Conservation (phyloP, 176 grass and related monocot species). For the Avena sativa region DNA sequence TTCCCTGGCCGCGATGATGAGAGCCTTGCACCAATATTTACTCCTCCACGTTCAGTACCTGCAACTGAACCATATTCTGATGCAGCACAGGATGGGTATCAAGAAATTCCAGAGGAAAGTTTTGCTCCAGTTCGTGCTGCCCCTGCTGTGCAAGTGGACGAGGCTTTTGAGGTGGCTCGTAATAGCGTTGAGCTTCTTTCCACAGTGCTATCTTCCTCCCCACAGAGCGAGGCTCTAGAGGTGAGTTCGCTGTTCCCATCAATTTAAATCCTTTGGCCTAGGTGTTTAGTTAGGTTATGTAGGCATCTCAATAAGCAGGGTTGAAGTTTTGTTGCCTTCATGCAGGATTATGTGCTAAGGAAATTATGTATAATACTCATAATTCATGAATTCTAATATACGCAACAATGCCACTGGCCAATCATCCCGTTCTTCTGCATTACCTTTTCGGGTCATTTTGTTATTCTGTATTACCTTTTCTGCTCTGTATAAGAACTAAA, state of each 20-base stretch:
- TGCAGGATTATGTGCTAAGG: not conserved
- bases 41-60: constrained; percentile 62
- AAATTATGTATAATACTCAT: not conserved
- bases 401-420: not conserved
- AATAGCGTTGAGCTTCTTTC: constrained; percentile 95
- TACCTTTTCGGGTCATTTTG: not conserved
- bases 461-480: too few relatives aligned
- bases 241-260: constrained; percentile 36
- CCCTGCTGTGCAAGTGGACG: constrained; percentile 68
- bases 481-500: not conserved
- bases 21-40: constrained; percentile 94
- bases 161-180: constrained; percentile 77
- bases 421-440: not conserved
- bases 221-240: constrained; percentile 76
- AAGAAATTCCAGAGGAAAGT: constrained; percentile 64
- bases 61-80: constrained; percentile 61
- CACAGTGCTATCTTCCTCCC: constrained; percentile 84
- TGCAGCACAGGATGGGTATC: constrained; percentile 52
- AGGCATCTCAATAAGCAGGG: not conserved
- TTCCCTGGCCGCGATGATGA: constrained; percentile 84
- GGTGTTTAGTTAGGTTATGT: not conserved
- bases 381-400: not conserved
- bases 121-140: constrained; percentile 46
- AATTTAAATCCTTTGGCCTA: not conserved
- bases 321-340: not conserved